Evolutionary conservation across 2,329 filamentous ascomycete species (phyloP), one percentile per base, ranked within the genome.

Genomic region (Fusarium sp.): DNA sequence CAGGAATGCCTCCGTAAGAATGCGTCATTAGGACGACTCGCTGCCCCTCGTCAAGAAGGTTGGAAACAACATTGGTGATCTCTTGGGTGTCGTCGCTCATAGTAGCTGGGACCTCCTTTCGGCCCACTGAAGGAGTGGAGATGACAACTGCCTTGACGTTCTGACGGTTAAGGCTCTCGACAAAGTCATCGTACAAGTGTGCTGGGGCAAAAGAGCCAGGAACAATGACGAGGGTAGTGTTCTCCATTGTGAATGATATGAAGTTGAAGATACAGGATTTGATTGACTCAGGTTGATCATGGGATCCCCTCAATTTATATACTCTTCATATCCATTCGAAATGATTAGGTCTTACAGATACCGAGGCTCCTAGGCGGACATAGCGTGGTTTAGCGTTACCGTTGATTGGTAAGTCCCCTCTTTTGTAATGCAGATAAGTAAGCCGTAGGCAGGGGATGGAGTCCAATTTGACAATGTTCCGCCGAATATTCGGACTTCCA

Each of bases 1-100:
- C 65, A 5, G 61, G 56, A 9, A 69, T 69, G 1, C 67, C 67
- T 3, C 67, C 67, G 14, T 69, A 69, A 0, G 67, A 69, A 31
- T 69, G 65, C 14, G 61, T 55, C 43, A 69, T 45, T 0, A 69
- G 14, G 2, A 69, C 45, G 3, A 69, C 67, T 4, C 44, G 23
- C 12, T 58, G 52, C 0, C 62, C 56, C 10, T 56, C 14, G 0
- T 58, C 65, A 4, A 69, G 21, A 10, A 69, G 52, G 7, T 41
- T 53, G 4, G 39, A 37, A 12, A 58, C 49, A 16, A 69, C 45
- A 8, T 30, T 53, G 37, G 16, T 18, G 14, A 66, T 62, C 14
- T 62, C 67, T 0, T 51, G 25, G 6, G 19, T 56, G 44, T 69
- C 67, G 8, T 66, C 67, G 13, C 37, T 69, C 61, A 69, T 66